These are phyloP conservation scores for Coccinonectria pachysandricola DNA, from an alignment of 2,329 filamentous ascomycete species.

Conservation along the genomic window DNA sequence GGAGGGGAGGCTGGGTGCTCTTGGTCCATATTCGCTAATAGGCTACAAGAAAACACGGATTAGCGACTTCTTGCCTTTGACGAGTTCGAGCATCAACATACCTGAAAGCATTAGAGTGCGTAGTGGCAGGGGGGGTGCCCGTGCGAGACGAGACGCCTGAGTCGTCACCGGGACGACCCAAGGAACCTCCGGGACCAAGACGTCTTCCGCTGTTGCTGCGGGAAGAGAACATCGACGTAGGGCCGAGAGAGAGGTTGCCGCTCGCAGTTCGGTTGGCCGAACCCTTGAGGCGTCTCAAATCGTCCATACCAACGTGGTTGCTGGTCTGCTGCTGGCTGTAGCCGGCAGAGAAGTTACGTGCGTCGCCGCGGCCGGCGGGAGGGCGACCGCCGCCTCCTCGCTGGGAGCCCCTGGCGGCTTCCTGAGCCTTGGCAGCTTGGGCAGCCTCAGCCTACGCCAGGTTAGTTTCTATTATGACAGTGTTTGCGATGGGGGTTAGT, in stretches of 20 bases:
- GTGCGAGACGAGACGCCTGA: slow-evolving; percentile 83
- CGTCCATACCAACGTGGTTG: slow-evolving; percentile 84
- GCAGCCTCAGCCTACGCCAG: slow-evolving; percentile 52
- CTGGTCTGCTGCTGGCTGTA: slow-evolving; percentile 63
- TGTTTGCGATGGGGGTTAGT: neutral
- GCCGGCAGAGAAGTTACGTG: slow-evolving; percentile 67
- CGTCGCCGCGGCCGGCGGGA: slow-evolving; percentile 73
- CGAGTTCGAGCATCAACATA: slow-evolving; percentile 37
- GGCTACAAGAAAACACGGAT: slow-evolving; percentile 24
- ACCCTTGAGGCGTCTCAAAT: slow-evolving; percentile 73
- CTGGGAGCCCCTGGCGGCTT: slow-evolving; percentile 50
- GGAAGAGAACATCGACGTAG: slow-evolving; percentile 78
- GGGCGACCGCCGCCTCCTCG: slow-evolving; percentile 61
- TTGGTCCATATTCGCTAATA: slow-evolving; percentile 51
- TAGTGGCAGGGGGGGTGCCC: slow-evolving; percentile 69
- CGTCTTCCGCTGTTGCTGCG: slow-evolving; percentile 83
- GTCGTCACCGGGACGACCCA: slow-evolving; percentile 68
- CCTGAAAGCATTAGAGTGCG: slow-evolving; percentile 87
- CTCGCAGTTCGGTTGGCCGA: slow-evolving; percentile 48
- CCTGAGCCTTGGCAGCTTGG: slow-evolving; percentile 71
- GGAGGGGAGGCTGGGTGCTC: slow-evolving; percentile 60
- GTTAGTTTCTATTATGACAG: slow-evolving; percentile 15
- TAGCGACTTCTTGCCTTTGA: slow-evolving; percentile 1
- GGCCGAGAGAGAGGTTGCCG: slow-evolving; percentile 61
- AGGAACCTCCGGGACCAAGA: slow-evolving; percentile 63